phyloP scores from a whole-genome alignment of 495 filamentous ascomycete species.

The Podospora fimiseda region DNA sequence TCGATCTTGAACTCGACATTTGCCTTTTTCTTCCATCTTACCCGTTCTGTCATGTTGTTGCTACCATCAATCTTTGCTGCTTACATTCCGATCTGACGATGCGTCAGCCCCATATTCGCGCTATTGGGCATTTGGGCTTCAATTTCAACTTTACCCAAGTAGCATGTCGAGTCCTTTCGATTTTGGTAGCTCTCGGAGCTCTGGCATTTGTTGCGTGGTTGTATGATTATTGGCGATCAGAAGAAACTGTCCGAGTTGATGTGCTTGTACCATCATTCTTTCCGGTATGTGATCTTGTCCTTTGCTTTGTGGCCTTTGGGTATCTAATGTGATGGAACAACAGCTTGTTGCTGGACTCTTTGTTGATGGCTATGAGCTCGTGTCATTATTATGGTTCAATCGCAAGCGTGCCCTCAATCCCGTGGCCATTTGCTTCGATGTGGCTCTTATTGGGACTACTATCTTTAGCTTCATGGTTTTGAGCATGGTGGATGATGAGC shows the following conservation, averaged over 20 bases:
- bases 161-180: constrained; percentile 9
- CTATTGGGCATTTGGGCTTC: constrained; percentile 10
- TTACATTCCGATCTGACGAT: no score
- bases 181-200: constrained; percentile 13
- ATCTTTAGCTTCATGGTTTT: constrained; percentile 25
- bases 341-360: constrained; percentile 12
- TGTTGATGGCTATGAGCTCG: constrained; percentile 16
- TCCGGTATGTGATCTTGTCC: constrained; percentile 22
- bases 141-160: constrained; percentile 15
- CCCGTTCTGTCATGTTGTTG: no score
- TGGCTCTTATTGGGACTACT: constrained; percentile 12
- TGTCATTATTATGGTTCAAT: constrained; percentile 14
- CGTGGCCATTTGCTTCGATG: constrained; percentile 15
- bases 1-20: no score
- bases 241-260: constrained; percentile 18
- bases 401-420: constrained; percentile 17
- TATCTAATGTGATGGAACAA: background rate
- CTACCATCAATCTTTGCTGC: no score
- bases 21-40: no score
- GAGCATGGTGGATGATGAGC: constrained; percentile 9
- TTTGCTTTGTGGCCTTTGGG: background rate
- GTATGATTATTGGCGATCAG: constrained; percentile 14
- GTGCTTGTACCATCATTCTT: constrained; percentile 24
- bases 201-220: constrained; percentile 16
- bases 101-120: background rate